phyloP scores from a whole-genome alignment of 2,329 filamentous ascomycete species.

The Capronia epimyces region DNA sequence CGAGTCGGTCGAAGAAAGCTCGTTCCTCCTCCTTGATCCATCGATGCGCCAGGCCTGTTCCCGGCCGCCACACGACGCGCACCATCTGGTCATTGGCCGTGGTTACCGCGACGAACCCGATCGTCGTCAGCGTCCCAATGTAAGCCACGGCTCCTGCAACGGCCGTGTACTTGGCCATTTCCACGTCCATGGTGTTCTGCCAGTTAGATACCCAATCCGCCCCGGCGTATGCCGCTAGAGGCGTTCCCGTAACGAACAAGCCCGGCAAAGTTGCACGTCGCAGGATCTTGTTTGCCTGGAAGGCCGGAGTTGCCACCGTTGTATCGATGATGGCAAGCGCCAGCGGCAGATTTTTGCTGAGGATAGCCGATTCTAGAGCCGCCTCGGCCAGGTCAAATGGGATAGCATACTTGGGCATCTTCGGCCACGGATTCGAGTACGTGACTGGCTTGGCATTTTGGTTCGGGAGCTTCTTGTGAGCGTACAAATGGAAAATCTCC shows the following conservation, averaged over 20 bases:
- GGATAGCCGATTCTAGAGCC: constrained; percentile 74
- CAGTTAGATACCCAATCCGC: constrained; percentile 54
- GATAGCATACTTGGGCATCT: constrained; percentile 65
- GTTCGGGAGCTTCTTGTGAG: constrained; percentile 69
- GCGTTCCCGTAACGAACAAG: constrained; percentile 36
- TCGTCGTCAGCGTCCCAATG: constrained; percentile 68
- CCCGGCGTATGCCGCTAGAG: constrained; percentile 53
- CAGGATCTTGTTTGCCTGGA: constrained; percentile 41
- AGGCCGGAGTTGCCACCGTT: constrained; percentile 42
- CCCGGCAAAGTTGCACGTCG: constrained; percentile 39
- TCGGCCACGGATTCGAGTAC: constrained; percentile 61
- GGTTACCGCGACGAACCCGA: constrained; percentile 77
- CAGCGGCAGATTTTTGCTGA: constrained; percentile 68
- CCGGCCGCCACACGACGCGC: constrained; percentile 81
- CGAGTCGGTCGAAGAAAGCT: constrained; percentile 77
- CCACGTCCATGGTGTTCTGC: constrained; percentile 71
- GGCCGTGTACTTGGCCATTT: constrained; percentile 67
- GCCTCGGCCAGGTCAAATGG: constrained; percentile 62
- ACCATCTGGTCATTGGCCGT: constrained; percentile 94
- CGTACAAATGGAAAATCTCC: constrained; percentile 73
- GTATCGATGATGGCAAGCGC: constrained; percentile 73
- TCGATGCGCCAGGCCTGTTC: constrained; percentile 70
- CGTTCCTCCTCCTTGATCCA: constrained; percentile 90
- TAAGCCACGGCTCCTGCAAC: constrained; percentile 81
- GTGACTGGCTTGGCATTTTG: constrained; percentile 52